Evolutionary conservation across 495 filamentous ascomycete genomes (phyloP).

Genomic region (Lophiostoma macrostomum): DNA sequence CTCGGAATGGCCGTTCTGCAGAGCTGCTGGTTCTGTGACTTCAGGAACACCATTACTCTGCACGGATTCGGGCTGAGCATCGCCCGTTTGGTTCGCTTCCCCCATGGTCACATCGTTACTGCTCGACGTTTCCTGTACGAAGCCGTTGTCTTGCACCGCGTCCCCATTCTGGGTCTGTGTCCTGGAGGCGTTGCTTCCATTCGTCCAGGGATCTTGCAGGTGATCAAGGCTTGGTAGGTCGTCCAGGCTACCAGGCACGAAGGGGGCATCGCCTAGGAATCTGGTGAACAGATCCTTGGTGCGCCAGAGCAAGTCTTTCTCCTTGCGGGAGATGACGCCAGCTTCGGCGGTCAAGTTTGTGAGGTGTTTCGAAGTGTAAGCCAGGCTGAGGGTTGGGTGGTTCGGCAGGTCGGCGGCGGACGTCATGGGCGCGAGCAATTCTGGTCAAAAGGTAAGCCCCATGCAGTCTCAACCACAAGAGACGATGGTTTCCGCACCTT

Average conservation of each 20-base stretch:
- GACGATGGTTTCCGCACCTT: conserved; percentile 57
- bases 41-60: conserved; percentile 10
- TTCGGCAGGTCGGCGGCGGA: conserved; percentile 77
- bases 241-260: conserved; percentile 64
- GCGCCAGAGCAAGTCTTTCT: conserved; percentile 69
- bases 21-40: not conserved
- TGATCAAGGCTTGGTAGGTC: not conserved
- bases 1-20: conserved; percentile 8
- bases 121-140: too few relatives aligned
- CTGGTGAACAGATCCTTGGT: conserved; percentile 74
- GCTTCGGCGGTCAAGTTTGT: conserved; percentile 69
- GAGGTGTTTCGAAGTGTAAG: conserved; percentile 80
- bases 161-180: too few relatives aligned
- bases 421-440: conserved; percentile 81
- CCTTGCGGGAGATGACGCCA: conserved; percentile 69
- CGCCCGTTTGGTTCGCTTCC: conserved; percentile 8
- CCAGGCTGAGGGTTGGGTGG: conserved; percentile 78
- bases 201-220: not conserved
- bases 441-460: conserved; percentile 44
- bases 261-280: conserved; percentile 75
- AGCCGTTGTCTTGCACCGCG: too few relatives aligned
- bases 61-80: too few relatives aligned
- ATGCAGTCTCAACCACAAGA: not conserved
- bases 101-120: conserved; percentile 18
- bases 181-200: too few relatives aligned